Percentiles rank a stretch among this genome's conserved stretches.
These are phyloP conservation scores for Volvox carteri DNA, from an alignment of 163 green algal genomes.

Conservation along the genomic window DNA sequence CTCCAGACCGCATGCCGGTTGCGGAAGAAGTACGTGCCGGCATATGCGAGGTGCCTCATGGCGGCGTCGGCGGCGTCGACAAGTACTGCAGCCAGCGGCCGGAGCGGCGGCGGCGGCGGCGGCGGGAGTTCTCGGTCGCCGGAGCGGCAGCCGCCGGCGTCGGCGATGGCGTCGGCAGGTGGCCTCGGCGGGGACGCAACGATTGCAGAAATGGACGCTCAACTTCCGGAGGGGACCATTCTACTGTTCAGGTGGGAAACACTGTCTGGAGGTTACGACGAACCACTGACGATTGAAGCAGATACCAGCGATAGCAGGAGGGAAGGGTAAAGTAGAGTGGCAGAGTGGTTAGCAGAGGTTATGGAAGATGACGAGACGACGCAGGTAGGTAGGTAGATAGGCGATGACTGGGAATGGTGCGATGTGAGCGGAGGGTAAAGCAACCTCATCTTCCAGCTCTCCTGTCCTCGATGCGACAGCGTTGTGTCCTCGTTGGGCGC, in stretches of 20 bases:
- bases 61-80: neutral
- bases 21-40: constrained; percentile 81
- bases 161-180: neutral
- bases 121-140: neutral
- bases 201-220: constrained; percentile 75
- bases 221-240: constrained; percentile 81
- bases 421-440: too few species aligned
- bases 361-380: too few species aligned
- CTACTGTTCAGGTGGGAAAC: constrained; percentile 82
- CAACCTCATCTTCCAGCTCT: too few species aligned
- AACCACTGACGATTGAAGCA: too few species aligned
- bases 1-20: constrained; percentile 60
- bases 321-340: too few species aligned
- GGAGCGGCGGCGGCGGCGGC: neutral
- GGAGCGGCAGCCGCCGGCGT: neutral
- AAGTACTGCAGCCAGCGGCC: neutral
- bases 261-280: too few species aligned
- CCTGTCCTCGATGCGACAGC: too few species aligned
- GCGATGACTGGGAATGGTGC: too few species aligned
- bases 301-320: too few species aligned
- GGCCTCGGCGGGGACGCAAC: constrained; percentile 52
- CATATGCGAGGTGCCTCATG: constrained; percentile 80
- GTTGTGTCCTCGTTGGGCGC: too few species aligned
- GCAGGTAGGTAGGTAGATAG: too few species aligned
- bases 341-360: too few species aligned